Evolutionary conservation across 495 filamentous ascomycete species (phyloP), one percentile per base, ranked within the genome.

Genomic region (Aspergillus cavernicola): DNA sequence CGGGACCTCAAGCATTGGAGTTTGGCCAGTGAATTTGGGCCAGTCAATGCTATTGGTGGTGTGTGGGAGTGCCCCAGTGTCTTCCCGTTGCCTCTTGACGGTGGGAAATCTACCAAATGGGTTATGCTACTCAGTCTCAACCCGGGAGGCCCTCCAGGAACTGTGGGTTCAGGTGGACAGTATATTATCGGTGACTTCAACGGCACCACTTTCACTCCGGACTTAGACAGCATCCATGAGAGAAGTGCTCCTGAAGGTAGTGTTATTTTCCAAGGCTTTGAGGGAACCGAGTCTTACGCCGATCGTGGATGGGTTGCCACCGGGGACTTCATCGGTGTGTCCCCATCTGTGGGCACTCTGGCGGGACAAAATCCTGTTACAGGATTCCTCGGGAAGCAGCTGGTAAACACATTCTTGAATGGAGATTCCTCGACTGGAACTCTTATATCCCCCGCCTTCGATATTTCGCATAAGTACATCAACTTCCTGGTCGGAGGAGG

Each of bases 41-140:
- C 75, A n/a, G 60, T 68, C 28, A 80, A 79, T 20, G 66, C 59
- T 3, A 60, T 80, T 16, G 80, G 78, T 1, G 70, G 81, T 1
- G 77, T 79, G 31, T 83, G 80, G 68, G 81, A 85, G 58, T 81
- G 79, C 39, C 80, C 80, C n/a, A 79, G 75, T 52, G 55, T 85
- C 22, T 71, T 75, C 39, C 60, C 65, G 0, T 48, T 75, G 6
- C 29, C 57, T 3, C 32, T 69, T 1, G 60, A 73, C 16, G 69
- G 45, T 1, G 47, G 64, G 19, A 51, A 65, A 19, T 51, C 50
- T 16, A 2, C 15, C 2, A 38, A 38, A 38, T 38, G 35, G 35
- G n/a, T 38, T 19, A 33, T 82, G 10, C 50, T 63, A 10, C 59
- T 82, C 32, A 76, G 74, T 12, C 69, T 83, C 50, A 81, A 84